Evolutionary conservation across 1,139 yeast species (phyloP), one percentile per base, ranked within the genome.

Genomic region (Starmera stellimalicola): DNA sequence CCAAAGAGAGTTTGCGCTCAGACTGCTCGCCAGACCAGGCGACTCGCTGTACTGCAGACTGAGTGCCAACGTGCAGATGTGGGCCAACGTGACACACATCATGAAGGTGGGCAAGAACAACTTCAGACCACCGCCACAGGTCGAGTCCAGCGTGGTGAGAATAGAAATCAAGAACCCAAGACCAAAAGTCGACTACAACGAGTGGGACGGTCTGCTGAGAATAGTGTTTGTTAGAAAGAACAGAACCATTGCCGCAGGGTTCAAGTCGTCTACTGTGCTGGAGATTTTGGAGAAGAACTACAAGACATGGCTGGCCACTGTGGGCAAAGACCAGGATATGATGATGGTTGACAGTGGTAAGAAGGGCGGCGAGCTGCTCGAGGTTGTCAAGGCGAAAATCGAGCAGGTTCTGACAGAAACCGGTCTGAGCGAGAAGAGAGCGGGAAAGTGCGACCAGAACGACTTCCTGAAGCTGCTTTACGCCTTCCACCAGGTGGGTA

Each of bases 61-160:
- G 37, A 80, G 94, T 16, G 98, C 95, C 23, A 93, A 91, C 52
- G 97, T 91, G 1, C 98, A 91, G 54, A 88, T 91, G 97, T 91
- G 98, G 97, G 95, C 97, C 16, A 84, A 84, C 44, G 96, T 93
- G 16, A 87, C 95, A 7, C 98, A 91, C 58, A 84, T 91, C 37
- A 91, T 91, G 99, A 93, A 93, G 58, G 98, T 91, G 27, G 97
- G 98, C 22, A 80, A 77, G 54, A 93, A 93, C 57, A 91, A 91
- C 54, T 91, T 91, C 67, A 71, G 96, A 45, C 99, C 99, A 26
- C 99, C 99, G 16, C 99, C 99, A 37, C 91, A 91, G 57, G 99
- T 91, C 39, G 99, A 91, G 58, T 85, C 96, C 0, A 80, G 94
- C 27, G 98, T 91, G 32, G 97, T 91, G 16, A 73, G 95, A 52